Conservation (phyloP, 306 rosid species). For the Corylus heterophylla region DNA sequence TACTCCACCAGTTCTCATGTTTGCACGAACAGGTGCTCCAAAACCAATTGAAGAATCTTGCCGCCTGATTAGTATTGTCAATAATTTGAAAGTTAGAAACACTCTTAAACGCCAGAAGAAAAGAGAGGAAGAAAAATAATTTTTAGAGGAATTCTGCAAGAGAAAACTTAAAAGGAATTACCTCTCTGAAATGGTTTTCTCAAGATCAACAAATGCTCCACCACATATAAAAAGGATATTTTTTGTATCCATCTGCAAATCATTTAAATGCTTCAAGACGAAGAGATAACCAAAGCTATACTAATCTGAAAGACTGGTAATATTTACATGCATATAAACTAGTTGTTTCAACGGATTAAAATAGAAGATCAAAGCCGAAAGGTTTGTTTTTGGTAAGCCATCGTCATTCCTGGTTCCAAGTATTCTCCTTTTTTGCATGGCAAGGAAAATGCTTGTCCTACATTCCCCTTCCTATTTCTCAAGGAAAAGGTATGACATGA, state of each 20-base stretch:
- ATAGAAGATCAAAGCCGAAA: not conserved
- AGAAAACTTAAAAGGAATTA: conserved; percentile 29
- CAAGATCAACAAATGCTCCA: conserved; percentile 96
- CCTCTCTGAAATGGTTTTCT: conserved; percentile 98
- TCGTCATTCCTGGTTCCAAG: not conserved
- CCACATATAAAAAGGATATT: conserved; percentile 96
- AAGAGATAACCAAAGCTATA: conserved; percentile 7
- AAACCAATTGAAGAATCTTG: conserved; percentile 97
- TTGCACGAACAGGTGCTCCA: conserved; percentile 96
- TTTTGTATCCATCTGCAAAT: conserved; percentile 83
- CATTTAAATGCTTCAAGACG: conserved; percentile 21
- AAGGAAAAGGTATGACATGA: not conserved
- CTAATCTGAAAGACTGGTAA: conserved; percentile 3
- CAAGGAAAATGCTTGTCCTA: not conserved
- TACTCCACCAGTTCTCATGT: conserved; percentile 72
- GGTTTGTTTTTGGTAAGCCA: not conserved
- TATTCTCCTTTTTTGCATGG: not conserved
- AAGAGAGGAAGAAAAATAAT: not conserved
- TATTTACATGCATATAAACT: conserved; percentile 13
- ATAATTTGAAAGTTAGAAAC: conserved; percentile 1
- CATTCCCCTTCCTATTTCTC: not conserved
- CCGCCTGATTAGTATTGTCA: conserved; percentile 61
- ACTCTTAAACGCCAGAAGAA: conserved; percentile 6
- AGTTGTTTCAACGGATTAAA: conserved; percentile 3
- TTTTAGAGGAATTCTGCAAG: conserved; percentile 11